Conservation (phyloP, 1,139 yeast genomes). For the Geotrichum australiense region DNA sequence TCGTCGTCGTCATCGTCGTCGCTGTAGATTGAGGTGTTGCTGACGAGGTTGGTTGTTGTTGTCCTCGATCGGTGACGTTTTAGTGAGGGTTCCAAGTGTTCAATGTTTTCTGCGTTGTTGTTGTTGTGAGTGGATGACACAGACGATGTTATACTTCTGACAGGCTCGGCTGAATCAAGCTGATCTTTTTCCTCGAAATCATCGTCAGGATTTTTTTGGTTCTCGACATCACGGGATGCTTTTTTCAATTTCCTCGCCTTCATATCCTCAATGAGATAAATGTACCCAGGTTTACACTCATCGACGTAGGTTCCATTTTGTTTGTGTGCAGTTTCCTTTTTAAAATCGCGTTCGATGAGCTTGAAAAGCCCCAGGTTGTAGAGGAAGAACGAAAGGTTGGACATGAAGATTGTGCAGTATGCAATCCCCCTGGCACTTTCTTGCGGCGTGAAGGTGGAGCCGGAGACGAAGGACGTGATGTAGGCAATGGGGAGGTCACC, state of each 20-base stretch:
- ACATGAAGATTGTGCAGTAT: constrained; percentile 71
- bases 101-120: neutral
- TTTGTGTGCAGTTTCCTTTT: constrained; percentile 3
- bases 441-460: constrained; percentile 48
- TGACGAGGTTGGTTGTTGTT: too few relatives aligned
- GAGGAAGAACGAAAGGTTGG: constrained; percentile 61
- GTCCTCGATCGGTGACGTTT: too few relatives aligned
- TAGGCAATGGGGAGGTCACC: constrained; percentile 88
- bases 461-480: constrained; percentile 65
- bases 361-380: constrained; percentile 73
- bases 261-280: neutral
- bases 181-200: too few relatives aligned
- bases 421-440: constrained; percentile 79
- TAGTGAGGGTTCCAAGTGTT: too few relatives aligned
- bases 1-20: neutral
- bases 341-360: constrained; percentile 63
- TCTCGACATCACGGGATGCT: neutral
- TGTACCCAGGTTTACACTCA: constrained; percentile 6
- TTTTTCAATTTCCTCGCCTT: neutral
- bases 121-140: too few relatives aligned
- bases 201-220: neutral
- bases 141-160: too few relatives aligned
- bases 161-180: too few relatives aligned
- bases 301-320: constrained; percentile 3
- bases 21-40: neutral